Evolutionary conservation across 2,329 filamentous ascomycete genomes (phyloP), one percentile per base, ranked within the genome.

Genomic region (Teratosphaeria gauchensis): DNA sequence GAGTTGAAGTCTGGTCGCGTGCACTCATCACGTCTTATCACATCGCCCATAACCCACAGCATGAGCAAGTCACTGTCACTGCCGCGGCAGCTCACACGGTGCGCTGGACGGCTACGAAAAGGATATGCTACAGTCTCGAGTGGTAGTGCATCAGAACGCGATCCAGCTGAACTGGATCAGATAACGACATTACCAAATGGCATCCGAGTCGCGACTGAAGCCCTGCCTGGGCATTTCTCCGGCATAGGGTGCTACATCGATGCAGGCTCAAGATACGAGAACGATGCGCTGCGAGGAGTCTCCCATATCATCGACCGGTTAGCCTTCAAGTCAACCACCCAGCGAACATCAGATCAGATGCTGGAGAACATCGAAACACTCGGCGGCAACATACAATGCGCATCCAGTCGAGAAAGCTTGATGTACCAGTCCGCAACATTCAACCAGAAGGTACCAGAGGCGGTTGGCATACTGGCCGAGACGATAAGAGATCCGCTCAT

Each of bases 391-490:
- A 92, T 99, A 60, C 92, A 97, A 76, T 99, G 94, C 76, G 92
- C 92, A 11, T 96, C 92, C 1, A 95, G 91, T 1, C 83, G 94
- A 64, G 94, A 99, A 76, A 90, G 90, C 58, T 84, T 99, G 76
- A 99, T 99, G 94, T 99, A 99, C 78, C 94, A 99, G 75, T 90
- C 91, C 1, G 94, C 94, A 30, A 96, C 92, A 32, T 99, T 99
- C 83, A 99, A 99, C 78, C 87, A 87, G 30, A 87, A 90, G 19
- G 91, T 99, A 8, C 86, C 89, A 6, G 84, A 84, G 8, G 90
- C 92, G 12, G 84, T 95, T 28, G 90, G 82, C 32, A 77, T 99
- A 19, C 83, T 99, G 48, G 92, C 94, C 60, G 94, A 99, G 74
- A 97, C 94, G 33, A 95, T 99, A 62, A 87, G 90, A 59, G 84